Evolutionary conservation across 2,329 filamentous ascomycete species (phyloP), one percentile per base, ranked within the genome.

Genomic region (Aspergillus novofumigatus): DNA sequence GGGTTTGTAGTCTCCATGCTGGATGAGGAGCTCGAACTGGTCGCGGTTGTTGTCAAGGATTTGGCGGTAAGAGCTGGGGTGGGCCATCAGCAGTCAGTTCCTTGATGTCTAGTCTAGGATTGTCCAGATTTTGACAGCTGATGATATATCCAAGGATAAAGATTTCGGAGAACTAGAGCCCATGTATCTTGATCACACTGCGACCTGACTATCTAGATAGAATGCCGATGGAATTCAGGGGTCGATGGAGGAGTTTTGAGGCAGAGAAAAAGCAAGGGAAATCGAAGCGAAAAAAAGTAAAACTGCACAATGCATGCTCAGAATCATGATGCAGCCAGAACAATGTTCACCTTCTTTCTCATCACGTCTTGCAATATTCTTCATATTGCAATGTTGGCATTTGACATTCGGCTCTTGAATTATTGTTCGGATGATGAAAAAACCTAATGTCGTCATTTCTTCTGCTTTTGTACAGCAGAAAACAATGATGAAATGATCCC

Each of bases 1-100:
- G 4, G 73, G 73, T 23, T 67, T 68, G 21, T 65, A 66, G 9
- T 65, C 53, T 23, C 73, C 72, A 38, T 65, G 56, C 38, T 65
- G 59, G 14, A 75, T 52, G 4, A 66, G 56, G 4, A 55, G 44
- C 10, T 72, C 64, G 17, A 73, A 60, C 25, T 63, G 56, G 23
- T 21, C 48, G 32, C 65, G 59, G 51, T 68, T 63, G 42, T 63
- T 57, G 44, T 64, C 59, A 23, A 69, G 54, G 35, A 74, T 58
- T 52, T 66, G 59, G 54, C 62, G 65, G 60, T 72, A 71, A 23
- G 68, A 68, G 50, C 58, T 53, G 53, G 66, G 54, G 51, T 67
- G 59, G 23, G 65, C 62, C 72, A 74, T 74, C 25, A 52, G 28
- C 23, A 49, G 32, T 38, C 32, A 38, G 32, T 7, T 38, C 14